These are phyloP conservation scores for Penstemon davidsonii DNA, from an alignment of 257 asterid genomes.

Conservation along the genomic window DNA sequence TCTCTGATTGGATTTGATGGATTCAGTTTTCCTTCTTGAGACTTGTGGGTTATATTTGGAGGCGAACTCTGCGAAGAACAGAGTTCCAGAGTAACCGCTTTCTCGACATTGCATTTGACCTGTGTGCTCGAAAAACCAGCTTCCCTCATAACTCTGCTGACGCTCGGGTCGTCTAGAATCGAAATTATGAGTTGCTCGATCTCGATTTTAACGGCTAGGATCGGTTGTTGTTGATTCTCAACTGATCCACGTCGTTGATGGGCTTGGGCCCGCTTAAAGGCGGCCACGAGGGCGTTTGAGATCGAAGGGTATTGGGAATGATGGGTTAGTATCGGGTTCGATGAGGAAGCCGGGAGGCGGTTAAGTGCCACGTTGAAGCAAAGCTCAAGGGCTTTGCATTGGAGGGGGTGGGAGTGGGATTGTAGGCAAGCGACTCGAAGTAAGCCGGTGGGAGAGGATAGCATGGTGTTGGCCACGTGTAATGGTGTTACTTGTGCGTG, in stretches of 20 bases:
- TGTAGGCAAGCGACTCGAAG: slow-evolving; percentile 66
- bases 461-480: slow-evolving; percentile 87
- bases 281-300: slow-evolving; percentile 89
- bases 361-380: slow-evolving; percentile 93
- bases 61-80: slow-evolving; percentile 27
- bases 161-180: slow-evolving; percentile 87
- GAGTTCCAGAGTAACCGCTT: slow-evolving; percentile 46
- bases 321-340: slow-evolving; percentile 42
- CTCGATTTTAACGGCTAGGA: slow-evolving; percentile 67
- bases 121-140: slow-evolving; percentile 86
- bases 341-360: slow-evolving; percentile 68
- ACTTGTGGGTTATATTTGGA: neutral
- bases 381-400: slow-evolving; percentile 89
- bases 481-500: slow-evolving; percentile 94
- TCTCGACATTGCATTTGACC: slow-evolving; percentile 72
- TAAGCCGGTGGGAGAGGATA: slow-evolving; percentile 51
- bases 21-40: slow-evolving; percentile 22
- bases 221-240: slow-evolving; percentile 64
- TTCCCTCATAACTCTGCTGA: slow-evolving; percentile 88
- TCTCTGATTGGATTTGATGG: neutral
- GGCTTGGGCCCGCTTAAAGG: slow-evolving; percentile 96
- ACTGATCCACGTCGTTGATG: slow-evolving; percentile 79
- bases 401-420: slow-evolving; percentile 88
- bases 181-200: slow-evolving; percentile 81
- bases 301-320: slow-evolving; percentile 53